phyloP scores from a whole-genome alignment of 495 filamentous ascomycete species.

The Sphaerosporella brunnea region DNA sequence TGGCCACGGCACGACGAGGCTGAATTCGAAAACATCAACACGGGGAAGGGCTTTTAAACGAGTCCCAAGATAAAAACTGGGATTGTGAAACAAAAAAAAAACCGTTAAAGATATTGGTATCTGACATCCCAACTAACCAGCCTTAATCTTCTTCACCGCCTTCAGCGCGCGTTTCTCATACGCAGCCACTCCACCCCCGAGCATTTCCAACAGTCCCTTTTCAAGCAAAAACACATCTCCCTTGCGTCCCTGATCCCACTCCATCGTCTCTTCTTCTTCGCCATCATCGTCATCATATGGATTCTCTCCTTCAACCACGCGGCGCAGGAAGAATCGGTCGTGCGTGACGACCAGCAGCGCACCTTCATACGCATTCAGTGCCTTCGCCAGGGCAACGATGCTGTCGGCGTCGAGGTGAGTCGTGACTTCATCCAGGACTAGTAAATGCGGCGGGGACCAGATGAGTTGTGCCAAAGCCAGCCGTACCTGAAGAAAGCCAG shows the following conservation, averaged over 20 bases:
- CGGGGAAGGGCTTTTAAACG: too few relatives aligned
- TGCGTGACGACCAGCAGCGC: constrained; percentile 58
- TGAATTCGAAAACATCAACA: too few relatives aligned
- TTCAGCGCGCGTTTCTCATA: constrained; percentile 50
- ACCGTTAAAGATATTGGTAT: too few relatives aligned
- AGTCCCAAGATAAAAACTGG: too few relatives aligned
- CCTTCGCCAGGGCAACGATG: constrained; percentile 47
- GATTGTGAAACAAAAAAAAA: too few relatives aligned
- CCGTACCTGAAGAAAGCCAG: constrained; percentile 37
- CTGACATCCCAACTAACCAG: too few relatives aligned
- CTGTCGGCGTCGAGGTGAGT: constrained; percentile 74
- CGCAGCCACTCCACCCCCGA: constrained; percentile 41
- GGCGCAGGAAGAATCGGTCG: constrained; percentile 56
- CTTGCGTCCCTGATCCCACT: constrained; percentile 33
- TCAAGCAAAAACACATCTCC: constrained; percentile 44
- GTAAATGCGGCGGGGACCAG: constrained; percentile 48
- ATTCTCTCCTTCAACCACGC: constrained; percentile 48
- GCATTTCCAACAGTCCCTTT: constrained; percentile 37
- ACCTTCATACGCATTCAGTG: constrained; percentile 47
- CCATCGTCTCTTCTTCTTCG: constrained; percentile 32
- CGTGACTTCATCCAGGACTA: constrained; percentile 68
- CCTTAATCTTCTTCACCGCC: constrained; percentile 21
- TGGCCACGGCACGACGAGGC: too few relatives aligned
- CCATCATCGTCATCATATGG: constrained; percentile 34
- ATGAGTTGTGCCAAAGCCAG: constrained; percentile 52